Conservation (phyloP, 129 eudicot species). For the Flaveria brownii region DNA sequence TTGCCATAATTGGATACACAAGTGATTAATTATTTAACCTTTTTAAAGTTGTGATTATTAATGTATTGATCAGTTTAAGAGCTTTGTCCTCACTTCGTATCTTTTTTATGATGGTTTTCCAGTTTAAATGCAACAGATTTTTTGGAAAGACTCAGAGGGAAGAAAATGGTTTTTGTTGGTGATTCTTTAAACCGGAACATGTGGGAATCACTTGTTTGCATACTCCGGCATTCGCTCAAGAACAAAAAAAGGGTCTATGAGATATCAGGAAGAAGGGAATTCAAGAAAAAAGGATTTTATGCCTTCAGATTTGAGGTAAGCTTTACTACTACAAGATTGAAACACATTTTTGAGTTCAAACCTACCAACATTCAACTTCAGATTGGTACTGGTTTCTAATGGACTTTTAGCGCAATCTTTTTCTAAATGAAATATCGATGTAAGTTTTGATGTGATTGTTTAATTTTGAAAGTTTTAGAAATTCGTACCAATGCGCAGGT, state of each 20-base stretch:
- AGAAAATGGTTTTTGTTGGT: slow-evolving; percentile 87
- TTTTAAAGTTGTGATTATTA: not conserved
- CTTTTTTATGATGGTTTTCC: slow-evolving; percentile 9
- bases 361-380: slow-evolving; percentile 11
- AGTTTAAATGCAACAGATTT: slow-evolving; percentile 87
- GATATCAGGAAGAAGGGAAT: slow-evolving; percentile 68
- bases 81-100: not conserved
- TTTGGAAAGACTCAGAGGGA: slow-evolving; percentile 79
- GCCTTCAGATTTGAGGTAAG: slow-evolving; percentile 96
- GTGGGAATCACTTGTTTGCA: slow-evolving; percentile 99
- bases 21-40: not conserved
- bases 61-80: slow-evolving; percentile 1
- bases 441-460: not conserved
- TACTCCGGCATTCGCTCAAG: slow-evolving; percentile 61
- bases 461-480: not conserved
- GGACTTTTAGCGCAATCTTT: not conserved
- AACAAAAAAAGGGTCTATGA: slow-evolving; percentile 76
- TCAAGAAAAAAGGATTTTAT: slow-evolving; percentile 83
- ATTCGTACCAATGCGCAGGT: not conserved
- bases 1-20: not conserved
- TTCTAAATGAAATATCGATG: not conserved
- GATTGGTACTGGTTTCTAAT: not conserved
- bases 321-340: not conserved
- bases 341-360: slow-evolving; percentile 20
- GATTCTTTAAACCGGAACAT: slow-evolving; percentile 93